A percentile compares a stretch with the other conserved stretches of the same genome.
Evolutionary conservation across 192 early-diverging fungal genomes (phyloP).

Genomic region (Obelidium mucronatum): DNA sequence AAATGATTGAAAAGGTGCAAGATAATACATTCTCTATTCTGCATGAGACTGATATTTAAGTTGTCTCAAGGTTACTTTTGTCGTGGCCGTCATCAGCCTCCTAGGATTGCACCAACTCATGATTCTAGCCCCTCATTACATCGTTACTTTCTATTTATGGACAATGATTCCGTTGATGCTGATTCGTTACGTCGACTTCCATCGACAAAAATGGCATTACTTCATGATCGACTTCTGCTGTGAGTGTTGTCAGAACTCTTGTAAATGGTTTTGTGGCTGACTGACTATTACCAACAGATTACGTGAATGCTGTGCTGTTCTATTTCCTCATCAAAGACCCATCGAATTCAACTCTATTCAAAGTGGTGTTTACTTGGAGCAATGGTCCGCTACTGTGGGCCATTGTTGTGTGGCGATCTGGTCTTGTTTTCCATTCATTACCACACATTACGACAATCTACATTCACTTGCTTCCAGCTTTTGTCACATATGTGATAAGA

Average conservation of each 20-base stretch:
- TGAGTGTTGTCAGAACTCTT: background rate
- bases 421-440: conserved; percentile 35
- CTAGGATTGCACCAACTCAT: conserved; percentile 13
- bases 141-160: conserved; percentile 7
- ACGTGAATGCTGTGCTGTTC: conserved; percentile 25
- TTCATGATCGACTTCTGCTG: conserved; percentile 37
- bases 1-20: conserved; percentile 23
- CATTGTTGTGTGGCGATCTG: conserved; percentile 30
- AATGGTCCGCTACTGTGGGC: conserved; percentile 33
- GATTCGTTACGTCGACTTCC: conserved; percentile 34
- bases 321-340: conserved; percentile 9
- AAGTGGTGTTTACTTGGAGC: conserved; percentile 16
- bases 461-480: conserved; percentile 27
- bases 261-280: background rate
- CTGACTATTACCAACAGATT: background rate
- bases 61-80: conserved; percentile 1
- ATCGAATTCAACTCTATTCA: background rate
- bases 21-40: background rate
- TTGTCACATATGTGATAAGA: conserved; percentile 26
- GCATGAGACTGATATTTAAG: background rate
- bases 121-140: background rate
- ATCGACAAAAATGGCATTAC: conserved; percentile 34
- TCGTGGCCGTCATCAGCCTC: background rate
- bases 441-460: conserved; percentile 22
- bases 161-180: conserved; percentile 21